Conservation (phyloP, 352 stramenopile genomes). For the Phytophthora nicotianae region DNA sequence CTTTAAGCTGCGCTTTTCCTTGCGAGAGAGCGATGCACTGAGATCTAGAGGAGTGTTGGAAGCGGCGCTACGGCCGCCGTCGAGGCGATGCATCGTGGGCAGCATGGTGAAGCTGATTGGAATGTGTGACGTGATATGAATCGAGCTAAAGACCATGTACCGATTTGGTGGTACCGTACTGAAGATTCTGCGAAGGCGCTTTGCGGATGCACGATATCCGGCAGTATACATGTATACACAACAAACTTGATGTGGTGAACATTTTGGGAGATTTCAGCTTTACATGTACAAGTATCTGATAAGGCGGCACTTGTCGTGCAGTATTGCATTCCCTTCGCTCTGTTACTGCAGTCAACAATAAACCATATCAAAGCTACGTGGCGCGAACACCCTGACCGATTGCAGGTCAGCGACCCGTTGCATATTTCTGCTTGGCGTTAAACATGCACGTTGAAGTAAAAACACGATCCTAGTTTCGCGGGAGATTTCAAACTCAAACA, state of each 20-base stretch:
- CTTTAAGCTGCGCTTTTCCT: conserved; percentile 54
- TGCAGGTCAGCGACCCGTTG: background rate
- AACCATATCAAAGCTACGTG: too few species aligned
- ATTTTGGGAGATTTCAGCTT: too few species aligned
- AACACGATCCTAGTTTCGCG: conserved; percentile 23
- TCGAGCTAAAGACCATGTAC: background rate
- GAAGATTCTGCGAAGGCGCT: conserved; percentile 18
- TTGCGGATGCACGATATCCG: conserved; percentile 13
- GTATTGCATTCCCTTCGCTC: too few species aligned
- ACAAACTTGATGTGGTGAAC: background rate
- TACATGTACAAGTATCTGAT: too few species aligned
- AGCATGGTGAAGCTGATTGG: conserved; percentile 31
- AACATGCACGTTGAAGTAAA: conserved; percentile 32
- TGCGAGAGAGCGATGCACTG: conserved; percentile 42
- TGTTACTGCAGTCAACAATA: too few species aligned
- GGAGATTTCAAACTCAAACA: conserved; percentile 24
- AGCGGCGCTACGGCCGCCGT: conserved; percentile 21
- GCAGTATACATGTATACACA: background rate
- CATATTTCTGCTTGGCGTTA: conserved; percentile 24
- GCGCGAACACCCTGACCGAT: too few species aligned
- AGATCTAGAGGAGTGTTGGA: conserved; percentile 36
- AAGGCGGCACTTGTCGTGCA: too few species aligned
- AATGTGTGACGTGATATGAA: conserved; percentile 27
- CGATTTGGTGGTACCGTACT: conserved; percentile 7
- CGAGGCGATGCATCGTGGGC: conserved; percentile 46